These are phyloP conservation scores for Kondoa malvinella DNA, from an alignment of 768 basidiomycete species.

Conservation along the genomic window DNA sequence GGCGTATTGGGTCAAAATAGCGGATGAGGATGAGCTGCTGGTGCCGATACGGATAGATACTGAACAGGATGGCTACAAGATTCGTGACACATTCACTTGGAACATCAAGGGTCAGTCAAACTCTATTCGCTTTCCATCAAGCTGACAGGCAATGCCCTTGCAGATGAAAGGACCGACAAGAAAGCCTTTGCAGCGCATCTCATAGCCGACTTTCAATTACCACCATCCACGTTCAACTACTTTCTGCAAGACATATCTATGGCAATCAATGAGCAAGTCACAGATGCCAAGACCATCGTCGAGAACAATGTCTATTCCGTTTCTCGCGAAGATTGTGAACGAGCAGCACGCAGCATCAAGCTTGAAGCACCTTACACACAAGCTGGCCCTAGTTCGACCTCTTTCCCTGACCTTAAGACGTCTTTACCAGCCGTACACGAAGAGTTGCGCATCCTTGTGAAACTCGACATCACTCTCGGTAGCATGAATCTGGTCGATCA, in stretches of 20 bases:
- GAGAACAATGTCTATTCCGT: slow-evolving; percentile 46
- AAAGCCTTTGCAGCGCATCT: slow-evolving; percentile 77
- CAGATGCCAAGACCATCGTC: slow-evolving; percentile 32
- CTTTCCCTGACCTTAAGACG: neutral
- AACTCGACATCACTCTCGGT: slow-evolving; percentile 91
- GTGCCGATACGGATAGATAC: slow-evolving; percentile 92
- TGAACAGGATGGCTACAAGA: slow-evolving; percentile 81
- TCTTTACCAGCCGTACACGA: slow-evolving; percentile 40
- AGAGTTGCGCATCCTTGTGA: slow-evolving; percentile 81
- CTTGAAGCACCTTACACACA: neutral
- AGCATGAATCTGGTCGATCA: slow-evolving; percentile 85
- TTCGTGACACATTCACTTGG: slow-evolving; percentile 95
- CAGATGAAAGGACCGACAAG: slow-evolving; percentile 77
- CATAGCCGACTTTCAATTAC: slow-evolving; percentile 73
- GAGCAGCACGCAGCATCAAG: neutral
- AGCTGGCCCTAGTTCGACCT: neutral
- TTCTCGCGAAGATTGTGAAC: slow-evolving; percentile 7
- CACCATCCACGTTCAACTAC: slow-evolving; percentile 55
- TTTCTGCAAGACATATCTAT: slow-evolving; percentile 51
- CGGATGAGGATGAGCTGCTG: slow-evolving; percentile 47
- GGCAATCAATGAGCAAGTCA: slow-evolving; percentile 62
- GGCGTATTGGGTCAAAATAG: slow-evolving; percentile 19
- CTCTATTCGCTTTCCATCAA: slow-evolving; percentile 25
- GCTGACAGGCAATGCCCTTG: neutral
- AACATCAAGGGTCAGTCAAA: slow-evolving; percentile 86